phyloP scores from a whole-genome alignment of 805 yeast genomes.

The Pichia scutulata region DNA sequence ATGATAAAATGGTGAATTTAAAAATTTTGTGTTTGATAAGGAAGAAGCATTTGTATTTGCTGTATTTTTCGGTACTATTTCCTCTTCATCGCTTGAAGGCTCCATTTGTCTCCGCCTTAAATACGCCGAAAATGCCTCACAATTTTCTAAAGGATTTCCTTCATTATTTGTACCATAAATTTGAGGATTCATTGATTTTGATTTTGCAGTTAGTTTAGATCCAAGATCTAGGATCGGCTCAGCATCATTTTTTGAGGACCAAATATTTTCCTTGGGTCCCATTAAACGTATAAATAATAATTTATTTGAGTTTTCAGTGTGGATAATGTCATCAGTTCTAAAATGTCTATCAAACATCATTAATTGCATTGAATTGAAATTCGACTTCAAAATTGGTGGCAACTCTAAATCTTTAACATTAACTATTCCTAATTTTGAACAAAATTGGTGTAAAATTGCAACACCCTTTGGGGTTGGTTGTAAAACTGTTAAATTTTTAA shows the following conservation, averaged over 20 bases:
- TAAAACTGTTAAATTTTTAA: slow-evolving; percentile 32
- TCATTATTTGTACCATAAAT: neutral
- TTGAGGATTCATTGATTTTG: neutral
- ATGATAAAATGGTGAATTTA: slow-evolving; percentile 60
- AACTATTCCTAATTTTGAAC: slow-evolving; percentile 41
- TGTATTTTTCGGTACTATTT: neutral
- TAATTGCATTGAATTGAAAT: slow-evolving; percentile 64
- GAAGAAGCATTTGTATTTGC: neutral
- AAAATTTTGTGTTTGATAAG: neutral
- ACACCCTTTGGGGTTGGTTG: slow-evolving; percentile 95
- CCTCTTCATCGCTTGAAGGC: neutral
- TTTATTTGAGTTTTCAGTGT: slow-evolving; percentile 57
- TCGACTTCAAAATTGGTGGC: slow-evolving; percentile 35
- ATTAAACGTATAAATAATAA: slow-evolving; percentile 52
- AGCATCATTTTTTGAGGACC: slow-evolving; percentile 50
- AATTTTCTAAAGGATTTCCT: slow-evolving; percentile 7
- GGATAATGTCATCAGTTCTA: slow-evolving; percentile 48
- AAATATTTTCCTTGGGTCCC: slow-evolving; percentile 63
- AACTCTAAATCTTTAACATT: slow-evolving; percentile 20
- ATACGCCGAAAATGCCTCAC: slow-evolving; percentile 17
- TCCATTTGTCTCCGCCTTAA: slow-evolving; percentile 16
- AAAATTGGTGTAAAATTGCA: slow-evolving; percentile 55
- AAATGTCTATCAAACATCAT: slow-evolving; percentile 60
- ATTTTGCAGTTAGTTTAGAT: slow-evolving; percentile 5
- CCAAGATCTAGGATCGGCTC: slow-evolving; percentile 36